A percentile compares a stretch with the other conserved stretches of the same genome.
These are phyloP conservation scores for Hypoxylon rubiginosum DNA, from an alignment of 2,329 filamentous ascomycete species.

Conservation along the genomic window DNA sequence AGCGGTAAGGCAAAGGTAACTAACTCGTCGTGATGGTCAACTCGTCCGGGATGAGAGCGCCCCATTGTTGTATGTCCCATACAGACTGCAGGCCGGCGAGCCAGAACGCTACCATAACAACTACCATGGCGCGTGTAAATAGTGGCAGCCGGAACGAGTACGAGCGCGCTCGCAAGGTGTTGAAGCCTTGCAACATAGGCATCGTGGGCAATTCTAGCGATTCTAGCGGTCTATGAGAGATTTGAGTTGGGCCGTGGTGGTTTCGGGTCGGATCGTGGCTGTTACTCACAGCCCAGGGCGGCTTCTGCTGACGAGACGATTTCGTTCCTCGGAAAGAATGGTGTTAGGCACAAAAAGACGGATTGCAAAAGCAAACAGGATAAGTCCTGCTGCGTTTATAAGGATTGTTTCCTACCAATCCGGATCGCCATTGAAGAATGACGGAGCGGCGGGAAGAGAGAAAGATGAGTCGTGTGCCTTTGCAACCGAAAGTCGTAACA, in stretches of 20 bases:
- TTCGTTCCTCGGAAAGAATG: conserved; percentile 5
- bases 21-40: conserved; percentile 78
- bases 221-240: background rate
- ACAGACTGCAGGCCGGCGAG: conserved; percentile 75
- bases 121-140: conserved; percentile 80
- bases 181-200: conserved; percentile 67
- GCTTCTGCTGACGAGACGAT: background rate
- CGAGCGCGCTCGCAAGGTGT: conserved; percentile 79
- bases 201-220: conserved; percentile 44
- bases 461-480: conserved; percentile 38
- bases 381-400: conserved; percentile 32
- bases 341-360: background rate
- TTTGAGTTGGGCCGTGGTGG: background rate
- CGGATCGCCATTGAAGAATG: conserved; percentile 36
- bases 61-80: conserved; percentile 83
- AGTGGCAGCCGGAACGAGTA: conserved; percentile 89
- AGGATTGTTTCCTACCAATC: conserved; percentile 12
- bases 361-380: conserved; percentile 23
- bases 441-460: conserved; percentile 18
- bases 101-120: conserved; percentile 78
- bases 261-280: conserved; percentile 1
- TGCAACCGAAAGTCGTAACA: conserved; percentile 30
- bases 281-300: conserved; percentile 2
- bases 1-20: conserved; percentile 52
- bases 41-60: conserved; percentile 81